phyloP scores from a whole-genome alignment of 768 basidiomycete species.

The Lactarius tabidus region DNA sequence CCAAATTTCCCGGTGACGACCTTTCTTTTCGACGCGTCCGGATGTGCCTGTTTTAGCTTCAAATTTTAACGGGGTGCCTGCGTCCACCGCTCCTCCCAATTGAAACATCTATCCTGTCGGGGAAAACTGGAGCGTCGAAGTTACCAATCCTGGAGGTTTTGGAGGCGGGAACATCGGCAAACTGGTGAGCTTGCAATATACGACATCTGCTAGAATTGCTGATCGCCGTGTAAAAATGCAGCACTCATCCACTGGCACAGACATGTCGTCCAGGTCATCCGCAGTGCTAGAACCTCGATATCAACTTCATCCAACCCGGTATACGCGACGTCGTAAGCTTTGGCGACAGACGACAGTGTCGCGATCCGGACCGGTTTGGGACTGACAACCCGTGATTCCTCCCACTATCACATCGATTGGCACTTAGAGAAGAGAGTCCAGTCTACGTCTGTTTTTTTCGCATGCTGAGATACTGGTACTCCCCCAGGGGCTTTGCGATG shows the following conservation, averaged over 20 bases:
- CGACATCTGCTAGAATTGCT: too few species aligned
- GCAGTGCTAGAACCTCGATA: constrained; percentile 12
- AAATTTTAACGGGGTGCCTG: too few species aligned
- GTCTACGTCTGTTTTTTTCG: too few species aligned
- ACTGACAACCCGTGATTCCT: constrained; percentile 31
- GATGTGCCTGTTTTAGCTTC: too few species aligned
- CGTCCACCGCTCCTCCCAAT: too few species aligned
- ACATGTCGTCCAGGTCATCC: constrained; percentile 21
- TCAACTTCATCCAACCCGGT: constrained; percentile 37
- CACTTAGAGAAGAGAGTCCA: constrained; percentile 21
- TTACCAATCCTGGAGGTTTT: constrained; percentile 27
- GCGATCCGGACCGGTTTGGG: constrained; percentile 30
- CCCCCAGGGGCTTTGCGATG: constrained; percentile 9
- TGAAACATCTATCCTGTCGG: constrained; percentile 31
- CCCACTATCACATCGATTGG: constrained; percentile 33
- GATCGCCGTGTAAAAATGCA: too few species aligned
- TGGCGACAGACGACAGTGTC: constrained; percentile 18
- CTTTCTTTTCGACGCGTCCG: too few species aligned
- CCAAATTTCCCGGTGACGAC: too few species aligned
- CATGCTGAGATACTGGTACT: background rate
- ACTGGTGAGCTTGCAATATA: background rate
- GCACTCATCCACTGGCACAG: constrained; percentile 8
- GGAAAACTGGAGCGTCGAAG: constrained; percentile 36
- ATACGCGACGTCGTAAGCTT: constrained; percentile 41
- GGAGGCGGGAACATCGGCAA: background rate